phyloP scores from a whole-genome alignment of 805 yeast species.

The Candida rishiriensis region DNA sequence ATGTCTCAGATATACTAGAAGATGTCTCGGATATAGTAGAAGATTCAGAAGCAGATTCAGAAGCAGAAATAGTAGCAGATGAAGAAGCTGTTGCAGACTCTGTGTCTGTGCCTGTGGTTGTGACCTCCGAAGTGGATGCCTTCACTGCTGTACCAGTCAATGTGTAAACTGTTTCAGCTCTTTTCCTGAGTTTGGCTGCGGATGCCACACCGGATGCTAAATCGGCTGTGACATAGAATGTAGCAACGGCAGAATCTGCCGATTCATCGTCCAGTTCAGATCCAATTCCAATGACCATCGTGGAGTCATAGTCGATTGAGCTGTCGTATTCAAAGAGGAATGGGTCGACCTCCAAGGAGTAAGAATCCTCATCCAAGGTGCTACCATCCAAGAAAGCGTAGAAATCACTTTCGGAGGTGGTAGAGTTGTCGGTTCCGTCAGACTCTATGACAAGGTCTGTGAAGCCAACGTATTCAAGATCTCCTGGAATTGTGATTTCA shows the following conservation, averaged over 20 bases:
- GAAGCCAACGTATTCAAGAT: background rate
- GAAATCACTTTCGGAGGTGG: background rate
- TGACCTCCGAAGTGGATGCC: background rate
- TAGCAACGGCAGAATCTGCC: background rate
- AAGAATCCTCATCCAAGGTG: background rate
- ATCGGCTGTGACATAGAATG: background rate
- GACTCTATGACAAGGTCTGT: background rate
- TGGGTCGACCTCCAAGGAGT: background rate
- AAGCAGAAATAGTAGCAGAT: background rate
- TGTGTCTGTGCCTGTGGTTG: background rate
- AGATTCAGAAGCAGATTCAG: background rate
- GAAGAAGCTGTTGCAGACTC: background rate
- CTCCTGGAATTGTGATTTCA: background rate
- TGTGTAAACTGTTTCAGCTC: constrained; percentile 1
- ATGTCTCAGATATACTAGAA: too few species aligned
- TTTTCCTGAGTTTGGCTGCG: background rate
- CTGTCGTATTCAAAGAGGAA: background rate
- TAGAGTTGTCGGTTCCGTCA: background rate
- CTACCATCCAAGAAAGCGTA: background rate
- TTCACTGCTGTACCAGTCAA: background rate
- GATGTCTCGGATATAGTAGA: too few species aligned
- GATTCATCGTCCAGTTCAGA: background rate
- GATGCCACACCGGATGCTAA: background rate
- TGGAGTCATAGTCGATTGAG: background rate
- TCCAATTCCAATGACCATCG: background rate